Conservation (phyloP, 495 filamentous ascomycete genomes). For the Filosporella fistucella region DNA sequence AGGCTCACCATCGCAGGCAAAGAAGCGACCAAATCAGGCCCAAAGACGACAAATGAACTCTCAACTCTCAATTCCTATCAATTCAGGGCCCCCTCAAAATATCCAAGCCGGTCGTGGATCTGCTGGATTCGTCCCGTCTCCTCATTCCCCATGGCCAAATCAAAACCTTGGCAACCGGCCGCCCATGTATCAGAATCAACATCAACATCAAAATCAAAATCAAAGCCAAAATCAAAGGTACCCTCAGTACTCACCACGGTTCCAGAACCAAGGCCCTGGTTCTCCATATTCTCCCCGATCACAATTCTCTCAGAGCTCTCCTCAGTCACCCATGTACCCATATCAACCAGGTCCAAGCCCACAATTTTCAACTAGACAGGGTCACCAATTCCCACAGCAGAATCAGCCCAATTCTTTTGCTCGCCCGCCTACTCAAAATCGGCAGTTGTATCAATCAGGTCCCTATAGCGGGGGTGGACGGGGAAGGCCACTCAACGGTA, state of each 20-base stretch:
- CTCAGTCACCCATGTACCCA: slow-evolving; percentile 10
- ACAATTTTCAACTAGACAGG: slow-evolving; percentile 7
- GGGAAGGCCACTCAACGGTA: slow-evolving; percentile 10
- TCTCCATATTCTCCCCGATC: slow-evolving; percentile 16
- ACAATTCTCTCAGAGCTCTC: slow-evolving; percentile 4
- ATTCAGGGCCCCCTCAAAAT: slow-evolving; percentile 28
- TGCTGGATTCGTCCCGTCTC: background rate
- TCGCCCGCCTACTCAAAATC: slow-evolving; percentile 21
- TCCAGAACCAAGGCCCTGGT: slow-evolving; percentile 1
- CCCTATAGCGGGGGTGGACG: slow-evolving; percentile 2
- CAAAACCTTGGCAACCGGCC: too few relatives aligned
- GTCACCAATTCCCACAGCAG: slow-evolving; percentile 5
- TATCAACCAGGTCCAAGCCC: slow-evolving; percentile 6
- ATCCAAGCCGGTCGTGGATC: slow-evolving; percentile 8
- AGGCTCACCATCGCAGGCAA: background rate
- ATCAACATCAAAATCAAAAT: slow-evolving; percentile 8
- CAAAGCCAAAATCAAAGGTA: slow-evolving; percentile 17
- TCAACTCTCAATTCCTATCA: slow-evolving; percentile 45
- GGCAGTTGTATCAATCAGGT: slow-evolving; percentile 28
- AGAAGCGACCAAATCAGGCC: slow-evolving; percentile 49
- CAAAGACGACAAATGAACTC: slow-evolving; percentile 50
- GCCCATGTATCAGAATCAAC: slow-evolving; percentile 8
- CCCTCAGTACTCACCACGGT: slow-evolving; percentile 13
- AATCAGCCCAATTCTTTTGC: background rate
- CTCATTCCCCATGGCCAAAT: slow-evolving; percentile 3